Conservation (phyloP, 176 grass and related monocot species). For the Phragmites australis region DNA sequence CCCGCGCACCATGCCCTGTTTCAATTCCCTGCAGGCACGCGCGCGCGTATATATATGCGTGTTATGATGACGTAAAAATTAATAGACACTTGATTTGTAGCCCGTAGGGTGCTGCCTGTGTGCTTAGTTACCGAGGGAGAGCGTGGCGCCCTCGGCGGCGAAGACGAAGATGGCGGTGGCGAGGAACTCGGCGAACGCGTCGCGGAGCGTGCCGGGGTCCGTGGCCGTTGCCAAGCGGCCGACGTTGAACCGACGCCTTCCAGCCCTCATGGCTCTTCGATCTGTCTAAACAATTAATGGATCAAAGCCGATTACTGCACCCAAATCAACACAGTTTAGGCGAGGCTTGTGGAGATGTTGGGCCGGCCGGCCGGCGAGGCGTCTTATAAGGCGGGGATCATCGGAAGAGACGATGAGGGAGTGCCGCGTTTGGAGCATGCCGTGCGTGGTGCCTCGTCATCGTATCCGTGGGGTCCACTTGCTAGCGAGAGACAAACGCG, state of each 20-base stretch:
- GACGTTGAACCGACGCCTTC: conserved; percentile 20
- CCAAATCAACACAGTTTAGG: too few relatives aligned
- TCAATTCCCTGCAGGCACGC: conserved; percentile 11
- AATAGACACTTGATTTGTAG: too few relatives aligned
- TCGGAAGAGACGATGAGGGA: background rate
- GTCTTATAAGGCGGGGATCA: background rate
- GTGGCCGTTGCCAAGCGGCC: conserved; percentile 24
- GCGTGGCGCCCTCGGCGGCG: conserved; percentile 46
- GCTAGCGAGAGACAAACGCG: too few relatives aligned
- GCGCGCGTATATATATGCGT: too few relatives aligned
- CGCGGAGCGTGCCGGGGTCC: conserved; percentile 23
- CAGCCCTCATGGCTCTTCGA: background rate
- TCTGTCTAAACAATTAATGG: too few relatives aligned
- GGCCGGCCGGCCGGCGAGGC: background rate
- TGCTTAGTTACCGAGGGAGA: conserved; percentile 24
- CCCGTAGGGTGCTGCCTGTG: too few relatives aligned
- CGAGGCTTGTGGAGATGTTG: background rate
- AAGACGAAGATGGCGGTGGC: conserved; percentile 44
- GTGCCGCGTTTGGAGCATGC: background rate
- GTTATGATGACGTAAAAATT: too few relatives aligned
- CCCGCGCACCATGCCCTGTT: background rate
- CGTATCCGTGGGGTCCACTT: background rate
- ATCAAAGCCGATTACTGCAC: too few relatives aligned
- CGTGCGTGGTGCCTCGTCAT: conserved; percentile 2
- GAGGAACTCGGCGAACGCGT: conserved; percentile 39